Base-by-base conservation (phyloP, 208 protist genomes). In the Porcisia hertigi region DNA sequence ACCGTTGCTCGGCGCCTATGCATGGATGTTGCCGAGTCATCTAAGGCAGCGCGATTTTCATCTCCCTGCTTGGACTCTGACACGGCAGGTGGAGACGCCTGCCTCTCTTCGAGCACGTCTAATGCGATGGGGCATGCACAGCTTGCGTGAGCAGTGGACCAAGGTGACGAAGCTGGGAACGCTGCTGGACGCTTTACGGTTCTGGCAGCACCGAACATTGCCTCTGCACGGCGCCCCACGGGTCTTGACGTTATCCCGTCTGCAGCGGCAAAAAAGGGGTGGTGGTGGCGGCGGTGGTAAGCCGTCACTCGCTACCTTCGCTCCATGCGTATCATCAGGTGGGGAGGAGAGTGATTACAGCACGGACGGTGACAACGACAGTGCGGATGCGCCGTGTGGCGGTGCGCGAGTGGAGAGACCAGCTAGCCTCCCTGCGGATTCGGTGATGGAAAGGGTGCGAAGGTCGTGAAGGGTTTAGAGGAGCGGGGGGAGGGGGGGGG, bases 101-200 rank as follows among this genome's bases (percentile, higher is more conserved):
- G 77, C 73, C 20, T 88, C 88, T 57, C 67, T 94, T 64, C 75
- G 71, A 25, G 63, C 79, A 41, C 85, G 82, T 14, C 65, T 90
- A 25, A 49, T 71, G 59, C 79, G 66, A 20, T 96, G 92, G 92
- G 66, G 77, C 1, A 59, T 89, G 58, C 81, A 89, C 60, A 88
- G 89, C 59, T 83, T 94, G 49, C 73, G 85, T 34, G 75, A 85
- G 73, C 92, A 96, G 83, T 94, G 92, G 92, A 87, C 92, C 2
- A 96, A 96, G 71, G 80, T 88, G 18, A 96, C 92, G 36, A 86
- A 87, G 70, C 76, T 96, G 30, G 89, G 88, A 49, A 86, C 86
- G 0, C 71, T 93, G 53, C 74, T 93, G 18, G 85, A 93, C 39
- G 75, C 80, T 36, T 69, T 92, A 65, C 74, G 77, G 71, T 84